phyloP scores from a whole-genome alignment of 1,139 yeast genomes.

The Entelexis paramagnoliae region DNA sequence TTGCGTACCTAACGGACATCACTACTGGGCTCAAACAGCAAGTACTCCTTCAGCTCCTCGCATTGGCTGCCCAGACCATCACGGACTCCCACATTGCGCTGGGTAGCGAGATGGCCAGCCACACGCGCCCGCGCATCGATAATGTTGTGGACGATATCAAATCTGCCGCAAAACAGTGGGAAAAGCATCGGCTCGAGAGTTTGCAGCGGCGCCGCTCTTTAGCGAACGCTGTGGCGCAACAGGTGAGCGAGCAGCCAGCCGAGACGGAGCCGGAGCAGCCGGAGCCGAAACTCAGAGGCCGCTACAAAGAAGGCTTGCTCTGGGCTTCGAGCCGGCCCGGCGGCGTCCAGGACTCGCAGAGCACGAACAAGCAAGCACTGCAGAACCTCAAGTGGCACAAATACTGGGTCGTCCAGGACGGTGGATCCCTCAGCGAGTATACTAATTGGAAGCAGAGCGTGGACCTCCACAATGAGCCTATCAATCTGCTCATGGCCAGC shows the following conservation, averaged over 20 bases:
- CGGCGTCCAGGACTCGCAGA: constrained; percentile 44
- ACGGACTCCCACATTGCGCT: constrained; percentile 25
- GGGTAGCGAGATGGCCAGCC: constrained; percentile 18
- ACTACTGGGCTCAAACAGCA: constrained; percentile 43
- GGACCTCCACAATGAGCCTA: constrained; percentile 55
- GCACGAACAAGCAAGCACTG: constrained; percentile 43
- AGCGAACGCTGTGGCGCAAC: constrained; percentile 21
- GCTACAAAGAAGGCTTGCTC: constrained; percentile 45
- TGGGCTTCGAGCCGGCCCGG: constrained; percentile 44
- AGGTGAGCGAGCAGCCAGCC: not conserved
- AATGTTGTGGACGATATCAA: constrained; percentile 30
- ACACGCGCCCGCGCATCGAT: constrained; percentile 30
- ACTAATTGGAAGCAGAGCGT: constrained; percentile 72
- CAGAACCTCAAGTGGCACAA: constrained; percentile 56
- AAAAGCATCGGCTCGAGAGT: constrained; percentile 35
- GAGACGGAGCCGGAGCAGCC: not conserved
- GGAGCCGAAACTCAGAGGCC: not conserved
- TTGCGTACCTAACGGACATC: constrained; percentile 50
- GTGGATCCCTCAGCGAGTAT: constrained; percentile 60
- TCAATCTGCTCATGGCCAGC: constrained; percentile 61
- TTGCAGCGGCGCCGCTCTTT: constrained; percentile 34
- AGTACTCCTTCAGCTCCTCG: constrained; percentile 33
- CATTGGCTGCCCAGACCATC: constrained; percentile 33
- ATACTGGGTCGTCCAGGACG: constrained; percentile 70
- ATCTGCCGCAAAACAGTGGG: constrained; percentile 35